Percentiles rank a stretch among this genome's conserved stretches.
Evolutionary conservation across 495 filamentous ascomycete species (phyloP).

Genomic region (Talaromyces trachyspermus): DNA sequence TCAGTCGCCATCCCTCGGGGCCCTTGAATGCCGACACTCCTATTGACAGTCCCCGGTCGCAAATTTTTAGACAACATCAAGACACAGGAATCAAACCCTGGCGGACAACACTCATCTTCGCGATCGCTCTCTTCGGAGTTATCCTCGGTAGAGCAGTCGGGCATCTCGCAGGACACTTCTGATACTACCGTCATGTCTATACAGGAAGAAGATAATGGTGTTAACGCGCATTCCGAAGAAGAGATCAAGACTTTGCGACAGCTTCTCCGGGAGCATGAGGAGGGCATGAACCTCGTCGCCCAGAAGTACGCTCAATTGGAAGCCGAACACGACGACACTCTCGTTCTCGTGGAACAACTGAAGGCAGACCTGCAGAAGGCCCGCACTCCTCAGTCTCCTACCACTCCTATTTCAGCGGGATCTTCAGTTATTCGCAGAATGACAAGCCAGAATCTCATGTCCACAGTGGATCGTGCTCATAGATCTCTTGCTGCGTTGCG

Average conservation of each 20-base stretch:
- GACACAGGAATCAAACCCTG: conserved; percentile 67
- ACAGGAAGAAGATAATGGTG: conserved; percentile 24
- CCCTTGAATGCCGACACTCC: conserved; percentile 37
- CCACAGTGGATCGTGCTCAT: conserved; percentile 79
- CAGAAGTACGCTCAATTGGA: conserved; percentile 77
- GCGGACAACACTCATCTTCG: conserved; percentile 77
- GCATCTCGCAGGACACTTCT: conserved; percentile 54
- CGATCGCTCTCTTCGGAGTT: conserved; percentile 94
- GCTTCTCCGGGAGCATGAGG: conserved; percentile 68
- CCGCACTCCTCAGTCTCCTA: conserved; percentile 58
- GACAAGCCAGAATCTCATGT: conserved; percentile 83
- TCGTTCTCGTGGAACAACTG: conserved; percentile 80
- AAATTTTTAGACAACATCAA: conserved; percentile 86
- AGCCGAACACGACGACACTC: conserved; percentile 68
- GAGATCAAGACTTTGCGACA: conserved; percentile 67
- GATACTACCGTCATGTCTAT: conserved; percentile 41
- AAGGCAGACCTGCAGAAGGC: conserved; percentile 77
- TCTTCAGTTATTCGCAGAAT: conserved; percentile 71
- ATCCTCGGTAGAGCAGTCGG: conserved; percentile 85
- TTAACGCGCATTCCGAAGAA: conserved; percentile 22
- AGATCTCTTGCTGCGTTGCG: conserved; percentile 85
- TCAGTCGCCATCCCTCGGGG: conserved; percentile 63
- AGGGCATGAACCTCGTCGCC: conserved; percentile 59
- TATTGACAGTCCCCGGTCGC: conserved; percentile 55
- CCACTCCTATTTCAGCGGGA: conserved; percentile 37